Percentiles rank a stretch among this genome's conserved stretches.
phyloP scores from a whole-genome alignment of 768 basidiomycete genomes.

The Boletus eberwhitei region DNA sequence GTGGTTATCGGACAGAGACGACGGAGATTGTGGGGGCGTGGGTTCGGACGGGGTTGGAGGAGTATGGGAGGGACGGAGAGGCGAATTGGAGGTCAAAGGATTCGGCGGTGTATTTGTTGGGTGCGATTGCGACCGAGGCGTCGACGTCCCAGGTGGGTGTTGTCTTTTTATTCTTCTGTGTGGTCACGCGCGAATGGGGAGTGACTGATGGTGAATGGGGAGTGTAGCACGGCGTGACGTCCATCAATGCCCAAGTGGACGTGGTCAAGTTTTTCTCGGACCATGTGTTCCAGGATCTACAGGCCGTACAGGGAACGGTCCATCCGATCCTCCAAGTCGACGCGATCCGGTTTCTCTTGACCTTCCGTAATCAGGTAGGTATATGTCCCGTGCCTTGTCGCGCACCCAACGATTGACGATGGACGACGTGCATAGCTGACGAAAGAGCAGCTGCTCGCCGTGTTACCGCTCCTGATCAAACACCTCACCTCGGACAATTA shows the following conservation, averaged over 20 bases:
- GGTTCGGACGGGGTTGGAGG: slow-evolving; percentile 69
- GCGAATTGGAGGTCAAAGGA: slow-evolving; percentile 90
- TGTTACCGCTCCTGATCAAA: slow-evolving; percentile 79
- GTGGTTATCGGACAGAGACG: slow-evolving; percentile 79
- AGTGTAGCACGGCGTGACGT: slow-evolving; percentile 83
- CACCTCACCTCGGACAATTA: slow-evolving; percentile 84
- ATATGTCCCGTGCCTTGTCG: neutral
- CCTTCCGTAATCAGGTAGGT: slow-evolving; percentile 91
- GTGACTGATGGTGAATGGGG: too few species aligned
- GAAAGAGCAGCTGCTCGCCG: slow-evolving; percentile 89
- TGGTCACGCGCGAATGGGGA: too few species aligned
- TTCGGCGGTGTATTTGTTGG: slow-evolving; percentile 87
- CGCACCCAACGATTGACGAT: neutral
- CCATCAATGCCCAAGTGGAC: slow-evolving; percentile 87
- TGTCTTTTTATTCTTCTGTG: too few species aligned
- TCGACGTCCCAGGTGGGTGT: slow-evolving; percentile 69
- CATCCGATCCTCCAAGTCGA: slow-evolving; percentile 94
- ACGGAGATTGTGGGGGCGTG: slow-evolving; percentile 85
- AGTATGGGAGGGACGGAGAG: slow-evolving; percentile 59
- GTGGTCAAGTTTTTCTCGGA: slow-evolving; percentile 95
- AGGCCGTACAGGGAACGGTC: slow-evolving; percentile 59
- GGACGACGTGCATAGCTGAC: slow-evolving; percentile 57
- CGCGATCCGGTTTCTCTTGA: slow-evolving; percentile 91
- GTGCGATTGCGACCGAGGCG: slow-evolving; percentile 89
- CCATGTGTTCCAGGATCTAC: slow-evolving; percentile 84